Evolutionary conservation across 352 stramenopile genomes (phyloP).

Genomic region (Blastocystis sp.): DNA sequence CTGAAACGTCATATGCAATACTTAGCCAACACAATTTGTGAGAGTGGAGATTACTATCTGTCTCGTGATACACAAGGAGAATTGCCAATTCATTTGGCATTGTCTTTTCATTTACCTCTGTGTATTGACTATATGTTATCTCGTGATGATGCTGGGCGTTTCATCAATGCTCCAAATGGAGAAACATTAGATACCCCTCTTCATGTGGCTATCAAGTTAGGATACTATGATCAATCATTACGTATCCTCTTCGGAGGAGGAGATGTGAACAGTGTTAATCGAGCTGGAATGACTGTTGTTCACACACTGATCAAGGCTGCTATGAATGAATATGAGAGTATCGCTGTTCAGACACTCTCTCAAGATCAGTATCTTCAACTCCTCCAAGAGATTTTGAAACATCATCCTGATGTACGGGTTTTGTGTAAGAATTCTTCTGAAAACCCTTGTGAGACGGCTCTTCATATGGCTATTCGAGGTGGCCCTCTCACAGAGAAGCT

Average conservation of each 20-base stretch:
- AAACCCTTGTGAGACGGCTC: neutral
- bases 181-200: constrained; percentile 18
- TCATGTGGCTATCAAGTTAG: constrained; percentile 44
- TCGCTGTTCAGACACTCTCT: neutral
- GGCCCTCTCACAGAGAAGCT: constrained; percentile 3
- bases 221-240: constrained; percentile 13
- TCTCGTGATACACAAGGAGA: neutral
- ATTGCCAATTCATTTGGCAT: constrained; percentile 40
- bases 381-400: neutral
- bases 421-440: constrained; percentile 11
- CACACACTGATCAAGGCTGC: constrained; percentile 25
- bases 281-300: neutral
- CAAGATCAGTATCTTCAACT: neutral
- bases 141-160: neutral
- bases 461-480: constrained; percentile 60
- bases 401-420: neutral
- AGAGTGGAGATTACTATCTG: neutral
- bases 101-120: neutral
- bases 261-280: constrained; percentile 27
- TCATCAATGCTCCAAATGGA: constrained; percentile 22
- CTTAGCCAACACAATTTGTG: constrained; percentile 3
- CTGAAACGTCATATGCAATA: constrained; percentile 27
- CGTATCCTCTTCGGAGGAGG: neutral
- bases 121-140: constrained; percentile 22
- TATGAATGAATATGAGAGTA: neutral